Percentiles rank a stretch among this genome's conserved stretches.
phyloP scores from a whole-genome alignment of 1,139 yeast species.

The Suhomyces wounanorum region DNA sequence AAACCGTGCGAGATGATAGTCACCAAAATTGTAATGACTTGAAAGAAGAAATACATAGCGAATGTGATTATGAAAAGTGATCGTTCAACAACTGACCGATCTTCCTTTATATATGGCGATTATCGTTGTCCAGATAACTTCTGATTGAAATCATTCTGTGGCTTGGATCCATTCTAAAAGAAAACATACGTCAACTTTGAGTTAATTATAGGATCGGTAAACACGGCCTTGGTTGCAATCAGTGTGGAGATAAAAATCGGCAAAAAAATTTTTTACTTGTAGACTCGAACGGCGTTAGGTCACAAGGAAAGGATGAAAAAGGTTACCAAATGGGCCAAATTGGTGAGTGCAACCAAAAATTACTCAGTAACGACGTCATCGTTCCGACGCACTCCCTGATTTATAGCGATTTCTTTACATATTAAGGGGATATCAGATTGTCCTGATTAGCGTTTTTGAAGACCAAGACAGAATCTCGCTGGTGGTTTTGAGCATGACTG shows the following conservation, averaged over 20 bases:
- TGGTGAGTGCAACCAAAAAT: neutral
- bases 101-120: neutral
- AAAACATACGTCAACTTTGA: neutral
- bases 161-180: neutral
- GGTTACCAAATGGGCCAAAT: too few relatives aligned
- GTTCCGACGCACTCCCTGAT: too few relatives aligned
- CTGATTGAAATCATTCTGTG: neutral
- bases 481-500: neutral
- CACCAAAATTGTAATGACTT: constrained; percentile 9
- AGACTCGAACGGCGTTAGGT: neutral
- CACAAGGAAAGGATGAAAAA: neutral
- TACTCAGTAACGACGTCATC: neutral
- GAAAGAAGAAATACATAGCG: constrained; percentile 9
- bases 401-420: too few relatives aligned
- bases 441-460: too few relatives aligned
- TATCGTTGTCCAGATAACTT: neutral
- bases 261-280: neutral
- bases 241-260: neutral
- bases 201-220: neutral
- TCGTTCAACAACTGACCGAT: too few relatives aligned
- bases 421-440: too few relatives aligned
- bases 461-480: too few relatives aligned
- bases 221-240: neutral
- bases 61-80: neutral
- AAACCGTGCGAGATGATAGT: constrained; percentile 7